Evolutionary conservation across 305 asterid species (phyloP).

Genomic region (Plantago lanceolata): DNA sequence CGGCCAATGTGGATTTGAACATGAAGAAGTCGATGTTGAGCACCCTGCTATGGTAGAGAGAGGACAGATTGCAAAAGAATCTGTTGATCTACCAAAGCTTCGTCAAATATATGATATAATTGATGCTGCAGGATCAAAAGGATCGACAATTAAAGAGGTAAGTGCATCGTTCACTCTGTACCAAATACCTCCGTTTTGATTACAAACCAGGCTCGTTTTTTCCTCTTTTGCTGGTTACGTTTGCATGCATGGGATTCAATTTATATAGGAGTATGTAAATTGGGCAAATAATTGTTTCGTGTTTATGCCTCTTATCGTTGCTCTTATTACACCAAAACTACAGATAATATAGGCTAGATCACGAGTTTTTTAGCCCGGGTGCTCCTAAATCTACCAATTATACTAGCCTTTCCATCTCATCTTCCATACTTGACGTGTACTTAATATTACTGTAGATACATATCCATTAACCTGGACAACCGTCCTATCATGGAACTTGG

Average conservation of each 20-base stretch:
- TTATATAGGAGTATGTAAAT: no score
- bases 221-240: no score
- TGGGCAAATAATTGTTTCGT: no score
- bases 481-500: neutral
- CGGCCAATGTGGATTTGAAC: constrained; percentile 42
- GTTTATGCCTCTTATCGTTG: no score
- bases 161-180: constrained; percentile 23
- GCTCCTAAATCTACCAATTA: no score
- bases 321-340: no score
- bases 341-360: no score
- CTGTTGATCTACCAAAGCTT: constrained; percentile 76
- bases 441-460: neutral
- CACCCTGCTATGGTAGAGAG: constrained; percentile 46
- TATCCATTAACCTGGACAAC: constrained; percentile 6
- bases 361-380: no score
- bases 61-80: constrained; percentile 68
- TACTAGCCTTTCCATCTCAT: neutral
- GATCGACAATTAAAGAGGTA: constrained; percentile 72
- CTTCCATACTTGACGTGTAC: neutral
- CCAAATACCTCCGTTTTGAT: no score
- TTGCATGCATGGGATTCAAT: neutral
- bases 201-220: no score
- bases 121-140: constrained; percentile 77
- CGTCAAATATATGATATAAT: constrained; percentile 85
- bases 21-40: constrained; percentile 41